A percentile compares a stretch with the other conserved stretches of the same genome.
phyloP scores from a whole-genome alignment of 495 filamentous ascomycete species.

The Rusavskia elegans region DNA sequence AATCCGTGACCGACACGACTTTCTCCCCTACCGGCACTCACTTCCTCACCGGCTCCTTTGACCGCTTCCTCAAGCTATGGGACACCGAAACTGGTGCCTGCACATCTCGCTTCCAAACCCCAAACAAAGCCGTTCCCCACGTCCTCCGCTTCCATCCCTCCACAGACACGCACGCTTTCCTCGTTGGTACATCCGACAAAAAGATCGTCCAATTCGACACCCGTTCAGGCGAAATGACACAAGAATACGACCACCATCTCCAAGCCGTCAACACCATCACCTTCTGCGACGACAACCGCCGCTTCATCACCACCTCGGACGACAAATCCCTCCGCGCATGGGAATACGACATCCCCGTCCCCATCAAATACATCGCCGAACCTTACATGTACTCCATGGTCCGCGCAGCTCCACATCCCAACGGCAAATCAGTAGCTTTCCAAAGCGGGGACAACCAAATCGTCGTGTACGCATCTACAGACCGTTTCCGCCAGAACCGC shows the following conservation, averaged over 20 bases:
- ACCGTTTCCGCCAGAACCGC: constrained; percentile 91
- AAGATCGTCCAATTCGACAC: constrained; percentile 98
- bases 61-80: constrained; percentile 93
- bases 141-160: constrained; percentile 85
- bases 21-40: constrained; percentile 70
- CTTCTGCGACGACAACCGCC: constrained; percentile 84
- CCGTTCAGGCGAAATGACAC: constrained; percentile 65
- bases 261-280: constrained; percentile 96
- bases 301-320: constrained; percentile 95
- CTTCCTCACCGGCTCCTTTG: constrained; percentile 86
- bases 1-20: constrained; percentile 76
- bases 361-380: constrained; percentile 83
- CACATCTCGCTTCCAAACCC: constrained; percentile 69
- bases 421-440: constrained; percentile 82
- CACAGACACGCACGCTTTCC: constrained; percentile 70
- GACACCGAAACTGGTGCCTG: constrained; percentile 91
- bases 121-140: constrained; percentile 67
- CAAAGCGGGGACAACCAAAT: constrained; percentile 92
- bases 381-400: constrained; percentile 93
- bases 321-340: constrained; percentile 91
- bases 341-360: constrained; percentile 93
- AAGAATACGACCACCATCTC: constrained; percentile 97
- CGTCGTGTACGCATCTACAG: constrained; percentile 79
- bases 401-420: constrained; percentile 65
- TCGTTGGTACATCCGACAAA: constrained; percentile 94